Conservation (phyloP, 2,329 filamentous ascomycete genomes). For the Aspergillus quadrilineatus region DNA sequence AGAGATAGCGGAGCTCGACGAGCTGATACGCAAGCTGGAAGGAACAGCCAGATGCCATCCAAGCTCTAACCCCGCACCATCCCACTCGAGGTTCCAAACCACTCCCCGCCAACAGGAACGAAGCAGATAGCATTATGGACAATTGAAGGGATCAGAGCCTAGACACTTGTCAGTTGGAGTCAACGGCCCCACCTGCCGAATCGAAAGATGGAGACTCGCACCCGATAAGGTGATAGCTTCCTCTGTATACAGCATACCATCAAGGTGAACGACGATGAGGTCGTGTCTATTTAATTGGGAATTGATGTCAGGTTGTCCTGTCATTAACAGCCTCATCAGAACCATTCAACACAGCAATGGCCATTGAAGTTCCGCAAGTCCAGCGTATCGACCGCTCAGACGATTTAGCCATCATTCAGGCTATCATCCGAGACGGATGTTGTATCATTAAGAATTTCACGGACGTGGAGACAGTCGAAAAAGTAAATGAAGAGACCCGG, state of each 20-base stretch:
- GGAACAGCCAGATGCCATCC: background rate
- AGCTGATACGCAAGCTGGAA: background rate
- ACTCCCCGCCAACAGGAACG: background rate
- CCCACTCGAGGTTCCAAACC: background rate
- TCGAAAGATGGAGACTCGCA: background rate
- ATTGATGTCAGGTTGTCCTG: background rate
- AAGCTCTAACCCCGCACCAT: conserved; percentile 6
- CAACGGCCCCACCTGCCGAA: conserved; percentile 9
- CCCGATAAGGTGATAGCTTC: background rate
- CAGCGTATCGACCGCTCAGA: conserved; percentile 12
- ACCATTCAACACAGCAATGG: background rate
- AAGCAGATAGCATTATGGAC: background rate
- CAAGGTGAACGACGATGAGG: background rate
- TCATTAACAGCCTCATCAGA: background rate
- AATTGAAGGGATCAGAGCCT: background rate
- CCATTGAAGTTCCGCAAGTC: conserved; percentile 6
- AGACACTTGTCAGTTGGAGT: background rate
- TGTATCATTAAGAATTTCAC: conserved; percentile 14
- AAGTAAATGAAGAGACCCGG: conserved; percentile 7
- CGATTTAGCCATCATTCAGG: conserved; percentile 1
- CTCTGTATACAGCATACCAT: background rate
- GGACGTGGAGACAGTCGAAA: background rate
- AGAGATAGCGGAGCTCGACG: background rate
- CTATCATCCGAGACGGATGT: conserved; percentile 12
- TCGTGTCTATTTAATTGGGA: conserved; percentile 1